phyloP scores from a whole-genome alignment of 1,284 basidiomycete genomes.

The Anthracocystis panici-leucophaei region DNA sequence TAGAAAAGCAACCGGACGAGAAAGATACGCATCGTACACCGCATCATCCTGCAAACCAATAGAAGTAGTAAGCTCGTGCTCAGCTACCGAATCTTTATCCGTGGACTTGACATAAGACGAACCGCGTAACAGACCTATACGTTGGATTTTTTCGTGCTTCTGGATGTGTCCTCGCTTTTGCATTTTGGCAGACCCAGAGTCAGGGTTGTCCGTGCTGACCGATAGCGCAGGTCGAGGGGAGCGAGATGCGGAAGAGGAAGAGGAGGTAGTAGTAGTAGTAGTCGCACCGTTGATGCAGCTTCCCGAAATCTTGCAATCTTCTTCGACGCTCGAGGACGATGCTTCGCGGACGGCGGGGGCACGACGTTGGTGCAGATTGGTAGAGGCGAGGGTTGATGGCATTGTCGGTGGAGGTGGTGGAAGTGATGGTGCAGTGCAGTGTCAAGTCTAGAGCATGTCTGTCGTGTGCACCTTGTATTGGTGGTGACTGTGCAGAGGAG shows the following conservation, averaged over 20 bases:
- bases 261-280: not conserved
- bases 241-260: not conserved
- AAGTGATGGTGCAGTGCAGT: no score
- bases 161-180: constrained; percentile 38
- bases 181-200: constrained; percentile 4
- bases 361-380: constrained; percentile 26
- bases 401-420: constrained; percentile 2
- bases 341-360: constrained; percentile 34
- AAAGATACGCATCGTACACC: constrained; percentile 59
- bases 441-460: constrained; percentile 12
- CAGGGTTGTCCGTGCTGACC: constrained; percentile 13
- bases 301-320: constrained; percentile 49
- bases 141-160: constrained; percentile 47
- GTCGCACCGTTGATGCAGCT: constrained; percentile 13
- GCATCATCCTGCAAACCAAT: constrained; percentile 55
- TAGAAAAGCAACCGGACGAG: constrained; percentile 44
- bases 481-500: not conserved
- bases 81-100: constrained; percentile 28
- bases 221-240: constrained; percentile 9
- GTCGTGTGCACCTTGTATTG: not conserved
- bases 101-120: constrained; percentile 40
- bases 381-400: constrained; percentile 12
- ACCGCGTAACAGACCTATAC: constrained; percentile 49
- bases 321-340: constrained; percentile 43
- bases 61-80: constrained; percentile 50